Evolutionary conservation across 495 filamentous ascomycete species (phyloP).

Genomic region (Aspergillus heteromorphus): DNA sequence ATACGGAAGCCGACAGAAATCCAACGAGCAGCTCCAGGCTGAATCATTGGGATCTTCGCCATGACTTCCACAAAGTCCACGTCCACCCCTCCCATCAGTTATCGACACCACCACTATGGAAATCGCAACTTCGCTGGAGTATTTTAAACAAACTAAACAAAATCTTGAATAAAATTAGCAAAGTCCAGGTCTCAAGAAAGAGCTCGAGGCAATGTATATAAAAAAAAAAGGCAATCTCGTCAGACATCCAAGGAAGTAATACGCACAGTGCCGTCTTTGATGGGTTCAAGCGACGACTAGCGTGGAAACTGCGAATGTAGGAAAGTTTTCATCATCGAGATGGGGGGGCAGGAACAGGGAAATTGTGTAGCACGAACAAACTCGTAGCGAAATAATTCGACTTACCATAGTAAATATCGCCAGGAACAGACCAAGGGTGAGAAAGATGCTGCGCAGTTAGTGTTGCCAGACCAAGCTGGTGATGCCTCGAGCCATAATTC

Average conservation of each 20-base stretch:
- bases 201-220: neutral
- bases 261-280: constrained; percentile 32
- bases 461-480: neutral
- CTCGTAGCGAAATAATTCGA: neutral
- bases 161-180: constrained; percentile 7
- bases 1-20: neutral
- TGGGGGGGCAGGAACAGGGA: neutral
- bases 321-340: constrained; percentile 46
- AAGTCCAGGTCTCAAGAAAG: neutral
- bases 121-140: neutral
- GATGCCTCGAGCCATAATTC: neutral
- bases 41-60: too few relatives aligned
- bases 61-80: too few relatives aligned
- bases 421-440: neutral
- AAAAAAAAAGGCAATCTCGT: constrained; percentile 15
- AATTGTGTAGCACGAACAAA: neutral
- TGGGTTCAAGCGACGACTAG: constrained; percentile 41
- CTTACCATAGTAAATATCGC: neutral
- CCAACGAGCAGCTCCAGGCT: neutral
- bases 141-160: neutral
- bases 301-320: constrained; percentile 54
- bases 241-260: constrained; percentile 40
- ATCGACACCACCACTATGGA: neutral
- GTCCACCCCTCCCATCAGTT: neutral
- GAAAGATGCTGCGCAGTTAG: neutral